phyloP scores from a whole-genome alignment of 176 grass and related monocot genomes.

The Rhynchospora tenuis region DNA sequence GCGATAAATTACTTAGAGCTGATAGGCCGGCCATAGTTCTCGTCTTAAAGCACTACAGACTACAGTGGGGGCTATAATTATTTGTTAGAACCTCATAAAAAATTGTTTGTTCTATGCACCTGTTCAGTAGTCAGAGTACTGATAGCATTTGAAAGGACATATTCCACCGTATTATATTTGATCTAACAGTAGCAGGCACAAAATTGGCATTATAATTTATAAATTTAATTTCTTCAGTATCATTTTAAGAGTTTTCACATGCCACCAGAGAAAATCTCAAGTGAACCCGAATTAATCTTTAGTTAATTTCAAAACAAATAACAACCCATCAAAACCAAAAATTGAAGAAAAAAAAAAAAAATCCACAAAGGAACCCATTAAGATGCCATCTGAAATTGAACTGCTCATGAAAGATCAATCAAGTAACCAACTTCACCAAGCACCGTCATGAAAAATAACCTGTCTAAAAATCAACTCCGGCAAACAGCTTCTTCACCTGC shows the following conservation, averaged over 20 bases:
- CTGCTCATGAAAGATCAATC: neutral
- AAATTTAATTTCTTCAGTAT: neutral
- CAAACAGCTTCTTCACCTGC: constrained; percentile 94
- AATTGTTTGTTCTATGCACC: neutral
- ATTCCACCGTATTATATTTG: neutral
- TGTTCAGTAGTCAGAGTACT: no score
- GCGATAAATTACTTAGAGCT: no score
- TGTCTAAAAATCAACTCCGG: constrained; percentile 54
- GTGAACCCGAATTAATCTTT: neutral
- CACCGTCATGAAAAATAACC: neutral
- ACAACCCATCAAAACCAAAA: neutral
- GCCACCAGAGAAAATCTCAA: neutral
- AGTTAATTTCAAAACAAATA: neutral
- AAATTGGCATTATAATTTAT: neutral
- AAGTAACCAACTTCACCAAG: neutral
- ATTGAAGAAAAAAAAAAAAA: neutral
- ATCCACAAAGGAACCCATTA: neutral
- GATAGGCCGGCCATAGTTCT: no score
- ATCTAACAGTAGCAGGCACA: neutral
- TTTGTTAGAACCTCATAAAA: no score
- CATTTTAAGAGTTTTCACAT: neutral
- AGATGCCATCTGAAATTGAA: neutral
- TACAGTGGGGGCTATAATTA: no score
- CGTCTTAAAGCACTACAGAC: no score
- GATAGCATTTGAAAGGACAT: no score